These are phyloP conservation scores for Hypoxylon sp. DNA, from an alignment of 2,329 filamentous ascomycete genomes.

Conservation along the genomic window DNA sequence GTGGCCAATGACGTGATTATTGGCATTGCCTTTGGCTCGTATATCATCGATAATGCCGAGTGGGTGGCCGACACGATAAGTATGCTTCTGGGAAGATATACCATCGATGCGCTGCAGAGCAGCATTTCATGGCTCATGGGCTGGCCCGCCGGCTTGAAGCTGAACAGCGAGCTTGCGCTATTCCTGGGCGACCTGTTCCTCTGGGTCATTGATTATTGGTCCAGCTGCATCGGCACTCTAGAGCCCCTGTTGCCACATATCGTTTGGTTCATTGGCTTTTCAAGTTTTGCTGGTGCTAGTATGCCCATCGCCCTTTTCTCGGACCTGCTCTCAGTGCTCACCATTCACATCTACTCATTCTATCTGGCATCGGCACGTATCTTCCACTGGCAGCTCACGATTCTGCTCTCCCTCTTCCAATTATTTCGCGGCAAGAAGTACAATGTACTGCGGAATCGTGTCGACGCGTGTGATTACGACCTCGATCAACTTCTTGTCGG, in stretches of 20 bases:
- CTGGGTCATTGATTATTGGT: constrained; percentile 99
- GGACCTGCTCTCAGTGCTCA: constrained; percentile 90
- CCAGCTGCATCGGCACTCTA: constrained; percentile 83
- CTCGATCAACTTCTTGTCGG: constrained; percentile 96
- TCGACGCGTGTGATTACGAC: constrained; percentile 99
- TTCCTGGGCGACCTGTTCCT: constrained; percentile 96
- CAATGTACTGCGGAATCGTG: constrained; percentile 95
- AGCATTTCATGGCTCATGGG: constrained; percentile 97
- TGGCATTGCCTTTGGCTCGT: constrained; percentile 94
- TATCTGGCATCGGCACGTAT: constrained; percentile 97
- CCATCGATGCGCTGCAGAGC: constrained; percentile 86
- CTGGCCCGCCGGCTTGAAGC: constrained; percentile 93
- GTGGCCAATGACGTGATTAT: constrained; percentile 99
- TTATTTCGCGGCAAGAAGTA: constrained; percentile 98
- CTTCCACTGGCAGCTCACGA: constrained; percentile 98
- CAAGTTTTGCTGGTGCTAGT: constrained; percentile 94
- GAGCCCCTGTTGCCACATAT: constrained; percentile 86
- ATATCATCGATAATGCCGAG: constrained; percentile 93
- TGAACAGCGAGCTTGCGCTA: constrained; percentile 93
- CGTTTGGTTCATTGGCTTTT: constrained; percentile 93
- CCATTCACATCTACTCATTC: constrained; percentile 97
- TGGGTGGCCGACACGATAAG: constrained; percentile 88
- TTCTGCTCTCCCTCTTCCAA: constrained; percentile 97
- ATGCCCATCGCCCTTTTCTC: constrained; percentile 98
- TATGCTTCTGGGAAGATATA: constrained; percentile 82